Evolutionary conservation across 108 stramenopile genomes (phyloP).

Genomic region (Pseudonitzschia delicatissima): DNA sequence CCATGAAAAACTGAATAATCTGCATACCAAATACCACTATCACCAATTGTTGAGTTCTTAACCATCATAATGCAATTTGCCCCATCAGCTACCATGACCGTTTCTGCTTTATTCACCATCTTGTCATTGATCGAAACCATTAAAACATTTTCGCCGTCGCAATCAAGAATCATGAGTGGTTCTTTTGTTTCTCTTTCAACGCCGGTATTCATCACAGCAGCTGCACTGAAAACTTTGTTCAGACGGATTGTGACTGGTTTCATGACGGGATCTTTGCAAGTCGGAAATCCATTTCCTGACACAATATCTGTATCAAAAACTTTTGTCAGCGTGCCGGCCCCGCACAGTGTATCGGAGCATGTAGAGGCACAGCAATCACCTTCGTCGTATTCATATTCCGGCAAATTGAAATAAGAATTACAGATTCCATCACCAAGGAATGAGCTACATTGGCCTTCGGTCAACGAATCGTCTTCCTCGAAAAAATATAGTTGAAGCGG

Average conservation of each 20-base stretch:
- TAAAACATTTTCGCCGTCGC: slow-evolving; percentile 5
- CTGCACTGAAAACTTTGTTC: background rate
- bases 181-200: no score
- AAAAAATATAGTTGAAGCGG: slow-evolving; percentile 4
- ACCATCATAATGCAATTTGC: background rate
- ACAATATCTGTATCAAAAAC: background rate
- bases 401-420: background rate
- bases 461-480: background rate
- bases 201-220: no score
- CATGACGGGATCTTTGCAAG: background rate
- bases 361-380: slow-evolving; percentile 9
- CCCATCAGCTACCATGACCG: background rate
- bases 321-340: background rate
- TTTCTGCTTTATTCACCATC: background rate
- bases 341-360: background rate
- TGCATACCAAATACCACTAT: background rate
- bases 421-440: slow-evolving; percentile 4
- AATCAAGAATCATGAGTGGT: background rate
- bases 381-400: background rate
- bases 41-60: background rate
- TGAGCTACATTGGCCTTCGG: background rate
- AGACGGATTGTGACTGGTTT: slow-evolving; percentile 4
- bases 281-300: background rate
- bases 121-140: background rate
- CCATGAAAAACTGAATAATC: background rate